Evolutionary conservation across 805 yeast species (phyloP).

Genomic region (Komagataella pseudopastoris): DNA sequence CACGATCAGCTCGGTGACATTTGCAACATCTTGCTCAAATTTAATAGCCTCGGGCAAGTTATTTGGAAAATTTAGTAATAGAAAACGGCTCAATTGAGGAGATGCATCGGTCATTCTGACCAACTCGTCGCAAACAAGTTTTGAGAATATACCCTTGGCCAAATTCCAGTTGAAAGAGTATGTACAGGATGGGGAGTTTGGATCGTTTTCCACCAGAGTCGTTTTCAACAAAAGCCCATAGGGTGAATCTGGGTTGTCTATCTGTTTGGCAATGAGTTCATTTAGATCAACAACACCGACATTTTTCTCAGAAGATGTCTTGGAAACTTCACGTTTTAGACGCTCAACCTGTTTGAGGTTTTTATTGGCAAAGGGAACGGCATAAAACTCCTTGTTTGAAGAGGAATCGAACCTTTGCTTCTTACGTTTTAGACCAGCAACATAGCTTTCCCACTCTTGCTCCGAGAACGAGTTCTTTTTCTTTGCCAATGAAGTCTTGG

Average conservation of each 20-base stretch:
- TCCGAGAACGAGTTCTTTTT: conserved; percentile 29
- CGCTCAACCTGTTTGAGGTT: conserved; percentile 1
- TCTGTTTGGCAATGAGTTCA: conserved; percentile 31
- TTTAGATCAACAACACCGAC: conserved; percentile 36
- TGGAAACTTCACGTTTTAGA: conserved; percentile 5
- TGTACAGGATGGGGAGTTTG: conserved; percentile 13
- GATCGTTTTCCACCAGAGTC: conserved; percentile 12
- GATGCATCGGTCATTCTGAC: conserved; percentile 10
- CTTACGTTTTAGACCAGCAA: conserved; percentile 19
- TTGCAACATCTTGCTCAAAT: conserved; percentile 59
- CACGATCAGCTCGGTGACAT: conserved; percentile 25
- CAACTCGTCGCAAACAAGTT: conserved; percentile 25
- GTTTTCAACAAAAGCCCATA: conserved; percentile 42
- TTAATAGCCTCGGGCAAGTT: conserved; percentile 53
- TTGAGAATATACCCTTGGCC: conserved; percentile 34
- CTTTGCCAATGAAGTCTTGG: conserved; percentile 14
- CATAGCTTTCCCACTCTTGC: conserved; percentile 29
- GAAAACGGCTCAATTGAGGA: conserved; percentile 29
- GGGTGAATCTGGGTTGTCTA: conserved; percentile 25
- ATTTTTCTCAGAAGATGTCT: conserved; percentile 5
- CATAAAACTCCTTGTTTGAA: conserved; percentile 11
- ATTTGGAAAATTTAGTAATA: conserved; percentile 47
- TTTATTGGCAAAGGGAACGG: conserved; percentile 12
- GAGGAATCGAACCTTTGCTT: conserved; percentile 12
- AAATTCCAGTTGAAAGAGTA: conserved; percentile 17